Conservation (phyloP, 2,329 filamentous ascomycete species). For the Fusarium nanum region DNA sequence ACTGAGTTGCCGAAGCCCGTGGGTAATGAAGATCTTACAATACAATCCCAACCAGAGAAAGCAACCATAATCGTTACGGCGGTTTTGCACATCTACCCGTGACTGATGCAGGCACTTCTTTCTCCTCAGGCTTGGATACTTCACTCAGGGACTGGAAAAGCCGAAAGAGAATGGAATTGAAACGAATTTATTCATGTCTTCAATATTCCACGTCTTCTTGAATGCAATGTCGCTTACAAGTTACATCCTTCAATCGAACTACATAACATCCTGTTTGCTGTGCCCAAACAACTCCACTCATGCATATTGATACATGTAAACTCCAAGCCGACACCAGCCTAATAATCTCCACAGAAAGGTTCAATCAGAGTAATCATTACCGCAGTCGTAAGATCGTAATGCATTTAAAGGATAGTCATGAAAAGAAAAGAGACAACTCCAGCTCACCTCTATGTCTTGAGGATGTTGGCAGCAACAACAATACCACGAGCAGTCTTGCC, state of each 20-base stretch:
- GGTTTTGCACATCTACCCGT: no score
- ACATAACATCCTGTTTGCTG: neutral
- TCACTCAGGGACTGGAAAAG: no score
- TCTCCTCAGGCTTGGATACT: no score
- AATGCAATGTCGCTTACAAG: no score
- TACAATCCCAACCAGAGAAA: no score
- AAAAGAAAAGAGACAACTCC: neutral
- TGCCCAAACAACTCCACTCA: neutral
- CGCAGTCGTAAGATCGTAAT: conserved; percentile 12
- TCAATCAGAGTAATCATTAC: conserved; percentile 1
- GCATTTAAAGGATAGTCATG: conserved; percentile 9
- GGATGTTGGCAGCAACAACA: conserved; percentile 50
- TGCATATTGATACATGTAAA: neutral
- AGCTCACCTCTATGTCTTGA: conserved; percentile 37
- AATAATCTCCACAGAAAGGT: neutral
- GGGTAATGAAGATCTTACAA: no score
- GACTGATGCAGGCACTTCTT: no score
- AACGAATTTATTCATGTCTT: no score
- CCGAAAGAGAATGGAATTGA: no score
- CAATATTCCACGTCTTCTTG: no score
- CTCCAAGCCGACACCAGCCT: conserved; percentile 9
- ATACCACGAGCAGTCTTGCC: conserved; percentile 52
- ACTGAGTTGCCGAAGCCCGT: neutral
- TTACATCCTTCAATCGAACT: no score
- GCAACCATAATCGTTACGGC: no score